Evolutionary conservation across 208 protist species (phyloP).

Genomic region (Angomonas deanei): DNA sequence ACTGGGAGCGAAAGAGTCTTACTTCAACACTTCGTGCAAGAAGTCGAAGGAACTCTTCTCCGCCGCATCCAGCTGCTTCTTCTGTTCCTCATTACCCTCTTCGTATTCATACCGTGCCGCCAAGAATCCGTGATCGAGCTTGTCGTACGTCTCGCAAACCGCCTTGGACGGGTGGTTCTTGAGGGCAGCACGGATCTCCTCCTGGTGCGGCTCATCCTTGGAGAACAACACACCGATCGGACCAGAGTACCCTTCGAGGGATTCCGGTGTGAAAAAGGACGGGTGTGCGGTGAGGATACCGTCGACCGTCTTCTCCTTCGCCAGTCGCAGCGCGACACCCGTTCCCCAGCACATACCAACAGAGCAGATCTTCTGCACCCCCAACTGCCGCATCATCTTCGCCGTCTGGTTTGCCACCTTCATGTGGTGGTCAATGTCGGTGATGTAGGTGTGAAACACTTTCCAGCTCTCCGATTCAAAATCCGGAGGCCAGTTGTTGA

Average conservation of each 20-base stretch:
- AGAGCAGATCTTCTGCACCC: conserved; percentile 25
- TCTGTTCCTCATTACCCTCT: conserved; percentile 16
- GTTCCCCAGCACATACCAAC: conserved; percentile 61
- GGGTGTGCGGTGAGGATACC: conserved; percentile 30
- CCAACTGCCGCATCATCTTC: conserved; percentile 26
- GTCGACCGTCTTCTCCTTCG: conserved; percentile 18
- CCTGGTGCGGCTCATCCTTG: conserved; percentile 18
- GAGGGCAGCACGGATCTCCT: conserved; percentile 27
- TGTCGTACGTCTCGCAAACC: conserved; percentile 31
- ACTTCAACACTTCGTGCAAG: conserved; percentile 20
- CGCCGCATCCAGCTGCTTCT: conserved; percentile 17
- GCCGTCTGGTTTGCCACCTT: conserved; percentile 17
- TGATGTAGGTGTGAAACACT: conserved; percentile 12
- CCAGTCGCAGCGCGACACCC: conserved; percentile 15
- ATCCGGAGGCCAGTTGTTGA: conserved; percentile 27
- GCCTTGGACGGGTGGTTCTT: conserved; percentile 12
- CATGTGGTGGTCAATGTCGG: conserved; percentile 17
- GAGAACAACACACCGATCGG: conserved; percentile 35
- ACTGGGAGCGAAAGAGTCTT: background rate
- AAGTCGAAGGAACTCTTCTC: conserved; percentile 18
- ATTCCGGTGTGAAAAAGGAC: conserved; percentile 18
- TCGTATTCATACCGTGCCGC: conserved; percentile 33
- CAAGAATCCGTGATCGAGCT: conserved; percentile 49
- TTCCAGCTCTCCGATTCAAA: conserved; percentile 27
- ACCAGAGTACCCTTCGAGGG: conserved; percentile 3